Percentiles rank a stretch among this genome's conserved stretches.
phyloP scores from a whole-genome alignment of 768 basidiomycete genomes.

The Saitozyma sp. region DNA sequence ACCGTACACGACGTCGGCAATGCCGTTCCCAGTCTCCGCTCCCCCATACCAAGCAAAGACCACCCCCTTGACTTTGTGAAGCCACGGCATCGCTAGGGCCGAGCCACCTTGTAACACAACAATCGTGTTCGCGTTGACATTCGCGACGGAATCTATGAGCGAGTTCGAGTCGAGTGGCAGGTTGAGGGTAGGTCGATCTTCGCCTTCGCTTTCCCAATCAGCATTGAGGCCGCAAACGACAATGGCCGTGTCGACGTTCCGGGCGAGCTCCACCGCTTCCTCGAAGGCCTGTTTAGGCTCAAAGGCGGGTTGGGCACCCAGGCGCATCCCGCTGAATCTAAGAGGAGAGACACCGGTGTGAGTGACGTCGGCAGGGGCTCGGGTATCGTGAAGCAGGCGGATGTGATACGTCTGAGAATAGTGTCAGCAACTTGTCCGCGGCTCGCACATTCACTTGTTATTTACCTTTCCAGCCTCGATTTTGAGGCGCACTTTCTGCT shows the following conservation, averaged over 20 bases:
- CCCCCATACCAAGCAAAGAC: constrained; percentile 57
- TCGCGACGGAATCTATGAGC: constrained; percentile 26
- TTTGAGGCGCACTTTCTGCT: constrained; percentile 11
- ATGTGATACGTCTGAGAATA: constrained; percentile 6
- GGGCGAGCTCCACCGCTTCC: constrained; percentile 61
- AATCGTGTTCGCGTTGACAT: constrained; percentile 26
- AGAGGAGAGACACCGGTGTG: too few relatives aligned
- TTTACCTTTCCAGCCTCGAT: constrained; percentile 19
- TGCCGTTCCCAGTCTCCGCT: constrained; percentile 30
- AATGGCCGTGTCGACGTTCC: constrained; percentile 55
- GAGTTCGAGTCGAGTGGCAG: constrained; percentile 56
- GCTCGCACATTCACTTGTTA: constrained; percentile 1
- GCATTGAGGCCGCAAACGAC: constrained; percentile 9
- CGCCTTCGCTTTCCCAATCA: constrained; percentile 56
- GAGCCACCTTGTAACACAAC: constrained; percentile 20
- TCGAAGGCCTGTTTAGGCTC: constrained; percentile 61
- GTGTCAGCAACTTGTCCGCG: neutral
- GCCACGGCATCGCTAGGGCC: constrained; percentile 70
- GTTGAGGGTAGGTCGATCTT: constrained; percentile 65
- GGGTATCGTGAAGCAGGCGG: constrained; percentile 11
- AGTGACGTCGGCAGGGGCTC: constrained; percentile 4
- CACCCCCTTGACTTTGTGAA: constrained; percentile 58
- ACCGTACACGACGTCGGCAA: constrained; percentile 44
- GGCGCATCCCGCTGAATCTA: constrained; percentile 57
- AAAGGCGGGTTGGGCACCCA: constrained; percentile 67